A percentile compares a stretch with the other conserved stretches of the same genome.
These are phyloP conservation scores for Fusarium miscanthi DNA, from an alignment of 2,329 filamentous ascomycete genomes.

Conservation along the genomic window DNA sequence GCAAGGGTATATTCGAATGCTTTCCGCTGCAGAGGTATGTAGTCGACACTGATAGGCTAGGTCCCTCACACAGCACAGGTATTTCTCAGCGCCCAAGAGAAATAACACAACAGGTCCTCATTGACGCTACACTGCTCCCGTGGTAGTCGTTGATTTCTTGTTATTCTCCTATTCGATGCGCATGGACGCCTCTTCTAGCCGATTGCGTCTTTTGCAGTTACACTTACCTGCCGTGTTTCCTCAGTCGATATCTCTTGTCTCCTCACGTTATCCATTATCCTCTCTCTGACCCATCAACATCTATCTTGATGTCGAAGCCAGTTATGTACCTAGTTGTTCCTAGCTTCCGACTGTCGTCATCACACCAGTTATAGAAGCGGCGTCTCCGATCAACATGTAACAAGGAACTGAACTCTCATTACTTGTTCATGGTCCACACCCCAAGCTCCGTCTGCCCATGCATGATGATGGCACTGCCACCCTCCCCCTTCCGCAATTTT, in stretches of 20 bases:
- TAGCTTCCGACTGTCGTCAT: neutral
- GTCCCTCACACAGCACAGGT: neutral
- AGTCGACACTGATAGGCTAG: slow-evolving; percentile 4
- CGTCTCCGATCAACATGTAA: slow-evolving; percentile 5
- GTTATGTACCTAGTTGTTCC: neutral
- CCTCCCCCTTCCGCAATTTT: slow-evolving; percentile 31
- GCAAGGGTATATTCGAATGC: slow-evolving; percentile 23
- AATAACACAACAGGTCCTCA: slow-evolving; percentile 12
- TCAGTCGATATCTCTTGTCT: slow-evolving; percentile 15
- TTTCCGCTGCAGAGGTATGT: slow-evolving; percentile 21
- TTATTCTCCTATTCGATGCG: slow-evolving; percentile 12
- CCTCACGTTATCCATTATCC: slow-evolving; percentile 4
- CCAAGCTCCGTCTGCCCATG: slow-evolving; percentile 34
- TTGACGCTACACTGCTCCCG: slow-evolving; percentile 1
- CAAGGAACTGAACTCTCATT: neutral
- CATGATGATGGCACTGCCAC: slow-evolving; percentile 38
- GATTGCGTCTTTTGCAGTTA: slow-evolving; percentile 9
- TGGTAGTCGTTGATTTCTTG: neutral
- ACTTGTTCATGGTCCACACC: slow-evolving; percentile 30
- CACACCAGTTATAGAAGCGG: neutral
- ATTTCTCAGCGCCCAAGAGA: neutral
- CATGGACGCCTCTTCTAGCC: neutral
- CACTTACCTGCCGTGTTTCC: slow-evolving; percentile 10
- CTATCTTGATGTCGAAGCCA: neutral
- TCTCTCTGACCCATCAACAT: neutral